Conservation (phyloP, 805 yeast species). For the Candida dajiaensis region DNA sequence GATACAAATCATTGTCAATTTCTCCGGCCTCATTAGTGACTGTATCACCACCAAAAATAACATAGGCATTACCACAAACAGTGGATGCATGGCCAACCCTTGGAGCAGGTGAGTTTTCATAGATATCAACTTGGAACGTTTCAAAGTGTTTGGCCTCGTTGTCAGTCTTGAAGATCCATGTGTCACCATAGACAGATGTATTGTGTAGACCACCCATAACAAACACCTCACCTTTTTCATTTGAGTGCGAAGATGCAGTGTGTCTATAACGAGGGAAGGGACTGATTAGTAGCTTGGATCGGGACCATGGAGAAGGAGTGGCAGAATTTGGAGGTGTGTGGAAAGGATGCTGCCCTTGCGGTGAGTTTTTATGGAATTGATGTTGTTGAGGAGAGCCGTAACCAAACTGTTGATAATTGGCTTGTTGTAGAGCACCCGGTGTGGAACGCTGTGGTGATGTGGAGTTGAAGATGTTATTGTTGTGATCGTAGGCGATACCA, state of each 20-base stretch:
- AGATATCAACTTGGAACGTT: conserved; percentile 57
- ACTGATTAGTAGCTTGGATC: conserved; percentile 57
- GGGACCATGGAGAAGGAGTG: conserved; percentile 54
- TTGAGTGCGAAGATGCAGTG: conserved; percentile 69
- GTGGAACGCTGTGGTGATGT: conserved; percentile 19
- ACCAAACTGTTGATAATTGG: neutral
- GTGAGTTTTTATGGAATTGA: conserved; percentile 6
- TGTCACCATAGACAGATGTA: conserved; percentile 88
- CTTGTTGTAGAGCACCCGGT: neutral
- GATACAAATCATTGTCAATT: conserved; percentile 84
- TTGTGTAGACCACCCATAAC: conserved; percentile 95
- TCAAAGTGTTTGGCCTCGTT: conserved; percentile 24
- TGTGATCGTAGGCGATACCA: conserved; percentile 17
- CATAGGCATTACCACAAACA: conserved; percentile 89
- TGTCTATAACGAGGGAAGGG: conserved; percentile 97
- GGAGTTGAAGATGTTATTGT: conserved; percentile 19
- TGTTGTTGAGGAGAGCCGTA: conserved; percentile 7
- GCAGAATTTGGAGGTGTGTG: conserved; percentile 3
- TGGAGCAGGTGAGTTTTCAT: conserved; percentile 84
- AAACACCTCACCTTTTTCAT: conserved; percentile 76
- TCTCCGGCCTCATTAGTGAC: conserved; percentile 68
- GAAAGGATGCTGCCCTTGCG: conserved; percentile 21
- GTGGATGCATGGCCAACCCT: conserved; percentile 95
- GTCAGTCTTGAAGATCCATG: conserved; percentile 76
- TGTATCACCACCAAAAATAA: conserved; percentile 96